Base-by-base conservation (phyloP, 371 early-diverging fungal genomes). In the Mucor lusitanicus region DNA sequence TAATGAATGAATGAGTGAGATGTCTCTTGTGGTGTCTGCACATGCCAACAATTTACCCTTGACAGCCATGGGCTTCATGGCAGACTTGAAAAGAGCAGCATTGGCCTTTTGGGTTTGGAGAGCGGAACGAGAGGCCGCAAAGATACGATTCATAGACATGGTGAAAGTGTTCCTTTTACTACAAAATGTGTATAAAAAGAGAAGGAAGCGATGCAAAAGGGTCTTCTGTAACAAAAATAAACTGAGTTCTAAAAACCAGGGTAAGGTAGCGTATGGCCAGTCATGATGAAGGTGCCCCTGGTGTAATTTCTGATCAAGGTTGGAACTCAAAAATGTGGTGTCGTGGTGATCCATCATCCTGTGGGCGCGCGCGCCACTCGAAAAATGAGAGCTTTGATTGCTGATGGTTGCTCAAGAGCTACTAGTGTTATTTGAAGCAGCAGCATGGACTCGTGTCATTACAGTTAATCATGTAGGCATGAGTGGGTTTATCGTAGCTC, bases 61-160 rank as follows among this genome's bases (percentile, higher is more conserved):
- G 66, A 70, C 56, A 48, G 70, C 65, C 35, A 64, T 21, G 50
- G 72, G 67, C 70, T 72, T 72, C 33, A 64, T 54, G 40, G 70
- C 71, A 67, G 73, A 63, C 46, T 66, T 67, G 27, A 69, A 39
- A 27, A 69, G 48, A 21, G 61, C 42, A 55, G 77, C 66, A 61
- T 70, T 76, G 39, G 69, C 68, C 59, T 71, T 77, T 58, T 72
- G 67, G 32, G 74, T 68, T 28, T 69, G 72, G 63, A 70, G 66
- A 62, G 74, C 70, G 64, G 57, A 56, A 11, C 57, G 57, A 56
- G 57, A 56, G 21, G 57, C 57, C 33, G 57, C 57, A 56, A 56
- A 56, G 32, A 56, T 56, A 56, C 57, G 57, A 33, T 56, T 56
- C 57, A 56, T 56, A 33, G 57, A 56, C 57, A 56, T 56, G 17